Base-by-base conservation (phyloP, 306 rosid species). In the Rubus idaeus region DNA sequence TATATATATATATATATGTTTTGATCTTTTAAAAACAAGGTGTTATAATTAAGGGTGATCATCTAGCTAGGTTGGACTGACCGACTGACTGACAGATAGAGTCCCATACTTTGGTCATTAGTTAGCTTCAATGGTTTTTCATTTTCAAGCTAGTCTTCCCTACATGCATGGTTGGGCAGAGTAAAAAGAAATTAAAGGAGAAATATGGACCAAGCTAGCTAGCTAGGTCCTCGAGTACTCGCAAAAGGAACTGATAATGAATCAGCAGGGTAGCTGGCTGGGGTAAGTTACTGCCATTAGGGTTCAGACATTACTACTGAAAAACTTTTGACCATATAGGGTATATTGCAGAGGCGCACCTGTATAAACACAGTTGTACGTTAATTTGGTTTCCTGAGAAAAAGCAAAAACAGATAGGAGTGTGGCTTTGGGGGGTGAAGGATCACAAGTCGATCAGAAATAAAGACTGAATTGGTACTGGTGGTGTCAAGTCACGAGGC, bases 401-500 rank as follows among this genome's bases (percentile, higher is more conserved):
- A 78, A 86, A 68, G 76, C 77, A 75, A 78, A 82, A 42, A 65
- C 70, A 50, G 58, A 79, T 21, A 78, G 64, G 51, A 77, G 77
- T 83, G 79, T 87, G 67, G 74, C 64, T 80, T 55, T 80, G 41
- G 81, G 72, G 81, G 78, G 68, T 80, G 74, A 70, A 42, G 74
- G 70, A 76, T 84, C 73, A 71, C 82, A 81, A 70, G 47, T 64
- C 47, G 16, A 4, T 50, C 55, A 83, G 79, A 61, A 79, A 60
- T 60, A 73, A 56, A 41, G 66, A 73, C 52, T 42, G 67, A 62
- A 76, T 4, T 14, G 16, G 9, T 4, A 42, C 5, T 64, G 83
- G 86, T 90, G 92, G 56, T 83, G 91, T 89, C 90, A 80, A 85
- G 90, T 88, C 90, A 84, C 82, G 83, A 81, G 86, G 82, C 85